Conservation (phyloP, 176 grass and related monocot species). For the Phragmites australis region DNA sequence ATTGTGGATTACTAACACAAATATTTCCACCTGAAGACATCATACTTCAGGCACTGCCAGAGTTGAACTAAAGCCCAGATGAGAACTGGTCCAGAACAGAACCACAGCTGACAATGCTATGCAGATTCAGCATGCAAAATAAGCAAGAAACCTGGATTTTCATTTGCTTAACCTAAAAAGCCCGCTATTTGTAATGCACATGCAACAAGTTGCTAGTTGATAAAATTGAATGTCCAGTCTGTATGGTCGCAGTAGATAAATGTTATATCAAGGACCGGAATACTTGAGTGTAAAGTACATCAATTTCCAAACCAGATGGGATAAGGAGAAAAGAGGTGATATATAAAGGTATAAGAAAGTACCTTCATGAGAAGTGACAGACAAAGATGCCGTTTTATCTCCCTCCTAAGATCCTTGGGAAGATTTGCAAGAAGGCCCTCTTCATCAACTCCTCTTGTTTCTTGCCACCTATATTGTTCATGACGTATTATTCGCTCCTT, state of each 20-base stretch:
- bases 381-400: slow-evolving; percentile 89
- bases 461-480: slow-evolving; percentile 95
- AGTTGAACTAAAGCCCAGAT: slow-evolving; percentile 18
- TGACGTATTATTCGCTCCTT: slow-evolving; percentile 81
- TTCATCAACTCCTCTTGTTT: slow-evolving; percentile 98
- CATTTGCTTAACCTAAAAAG: not conserved
- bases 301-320: not conserved
- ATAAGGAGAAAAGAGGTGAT: not conserved
- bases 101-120: not conserved
- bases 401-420: slow-evolving; percentile 90
- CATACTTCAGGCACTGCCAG: slow-evolving; percentile 18
- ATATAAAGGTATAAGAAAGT: slow-evolving; percentile 39
- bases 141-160: not conserved
- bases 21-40: not conserved
- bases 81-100: slow-evolving; percentile 15
- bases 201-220: not conserved
- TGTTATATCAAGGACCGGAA: not conserved
- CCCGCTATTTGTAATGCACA: slow-evolving; percentile 6
- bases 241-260: not conserved
- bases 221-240: not conserved
- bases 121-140: slow-evolving; percentile 18
- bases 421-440: slow-evolving; percentile 78
- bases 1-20: not conserved
- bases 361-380: slow-evolving; percentile 85
- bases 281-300: not conserved